These are phyloP conservation scores for Trichophyton equinum DNA, from an alignment of 2,329 filamentous ascomycete species.

Conservation along the genomic window DNA sequence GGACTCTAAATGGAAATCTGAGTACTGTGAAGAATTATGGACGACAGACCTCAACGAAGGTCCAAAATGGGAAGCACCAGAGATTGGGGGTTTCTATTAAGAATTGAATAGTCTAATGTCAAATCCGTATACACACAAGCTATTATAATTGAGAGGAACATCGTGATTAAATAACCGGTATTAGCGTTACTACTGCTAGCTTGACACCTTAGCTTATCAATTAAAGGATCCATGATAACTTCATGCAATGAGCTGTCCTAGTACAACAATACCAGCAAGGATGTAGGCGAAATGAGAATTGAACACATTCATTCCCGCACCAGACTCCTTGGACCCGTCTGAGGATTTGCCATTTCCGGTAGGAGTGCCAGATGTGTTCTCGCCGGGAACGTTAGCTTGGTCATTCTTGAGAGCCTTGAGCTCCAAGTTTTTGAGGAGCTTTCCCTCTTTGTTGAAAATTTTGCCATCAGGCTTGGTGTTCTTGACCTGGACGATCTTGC, in stretches of 20 bases:
- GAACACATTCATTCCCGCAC: conserved; percentile 1
- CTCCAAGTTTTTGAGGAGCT: conserved; percentile 49
- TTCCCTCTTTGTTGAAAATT: conserved; percentile 46
- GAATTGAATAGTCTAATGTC: no score
- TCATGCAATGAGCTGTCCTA: not conserved
- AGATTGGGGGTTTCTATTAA: no score
- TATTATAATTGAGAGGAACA: no score
- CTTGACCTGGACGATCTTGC: conserved; percentile 51
- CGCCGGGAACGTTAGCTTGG: conserved; percentile 45
- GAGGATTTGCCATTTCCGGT: not conserved
- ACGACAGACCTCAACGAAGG: no score
- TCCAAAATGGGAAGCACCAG: no score
- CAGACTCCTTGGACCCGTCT: not conserved
- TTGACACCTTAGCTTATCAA: not conserved
- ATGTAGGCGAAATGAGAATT: not conserved
- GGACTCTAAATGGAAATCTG: not conserved
- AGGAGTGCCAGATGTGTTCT: conserved; percentile 22
- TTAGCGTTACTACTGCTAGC: not conserved
- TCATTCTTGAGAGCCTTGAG: conserved; percentile 43
- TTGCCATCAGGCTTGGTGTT: conserved; percentile 43
- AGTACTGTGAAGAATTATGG: not conserved
- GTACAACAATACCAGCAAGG: not conserved
- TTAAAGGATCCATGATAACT: not conserved
- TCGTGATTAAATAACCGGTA: no score
- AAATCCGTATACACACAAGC: no score